These are phyloP conservation scores for Cyclotella baltica DNA, from an alignment of 108 stramenopile species.

Conservation along the genomic window DNA sequence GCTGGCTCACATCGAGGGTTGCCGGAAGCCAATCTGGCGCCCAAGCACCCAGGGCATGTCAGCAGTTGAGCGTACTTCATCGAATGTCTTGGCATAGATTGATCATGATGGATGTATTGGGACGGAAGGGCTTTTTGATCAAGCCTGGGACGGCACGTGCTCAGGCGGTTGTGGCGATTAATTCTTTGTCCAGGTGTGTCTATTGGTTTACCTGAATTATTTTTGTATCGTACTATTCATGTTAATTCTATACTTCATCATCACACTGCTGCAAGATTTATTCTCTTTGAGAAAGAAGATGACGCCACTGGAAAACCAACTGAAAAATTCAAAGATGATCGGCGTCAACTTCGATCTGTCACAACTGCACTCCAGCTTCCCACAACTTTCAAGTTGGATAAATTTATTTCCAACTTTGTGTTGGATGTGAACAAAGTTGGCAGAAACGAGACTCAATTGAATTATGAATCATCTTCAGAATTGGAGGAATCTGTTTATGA, in stretches of 20 bases:
- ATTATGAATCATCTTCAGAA: conserved; percentile 8
- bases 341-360: conserved; percentile 41
- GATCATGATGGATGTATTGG: conserved; percentile 63
- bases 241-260: not conserved
- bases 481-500: conserved; percentile 15
- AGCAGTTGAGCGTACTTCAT: conserved; percentile 66
- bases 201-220: not conserved
- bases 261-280: conserved; percentile 16
- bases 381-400: conserved; percentile 19
- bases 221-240: not conserved
- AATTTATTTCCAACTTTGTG: conserved; percentile 19
- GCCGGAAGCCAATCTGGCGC: conserved; percentile 39
- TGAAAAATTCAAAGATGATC: conserved; percentile 37
- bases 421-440: conserved; percentile 33
- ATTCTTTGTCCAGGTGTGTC: conserved; percentile 40
- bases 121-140: conserved; percentile 53
- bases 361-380: conserved; percentile 33
- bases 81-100: conserved; percentile 60
- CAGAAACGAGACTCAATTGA: conserved; percentile 2
- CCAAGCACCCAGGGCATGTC: conserved; percentile 42
- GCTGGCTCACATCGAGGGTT: conserved; percentile 61
- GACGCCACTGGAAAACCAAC: conserved; percentile 11
- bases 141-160: conserved; percentile 47
- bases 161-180: conserved; percentile 42
- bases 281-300: conserved; percentile 45